Base-by-base conservation (phyloP, 2,329 filamentous ascomycete genomes). In the Alternaria sp. region DNA sequence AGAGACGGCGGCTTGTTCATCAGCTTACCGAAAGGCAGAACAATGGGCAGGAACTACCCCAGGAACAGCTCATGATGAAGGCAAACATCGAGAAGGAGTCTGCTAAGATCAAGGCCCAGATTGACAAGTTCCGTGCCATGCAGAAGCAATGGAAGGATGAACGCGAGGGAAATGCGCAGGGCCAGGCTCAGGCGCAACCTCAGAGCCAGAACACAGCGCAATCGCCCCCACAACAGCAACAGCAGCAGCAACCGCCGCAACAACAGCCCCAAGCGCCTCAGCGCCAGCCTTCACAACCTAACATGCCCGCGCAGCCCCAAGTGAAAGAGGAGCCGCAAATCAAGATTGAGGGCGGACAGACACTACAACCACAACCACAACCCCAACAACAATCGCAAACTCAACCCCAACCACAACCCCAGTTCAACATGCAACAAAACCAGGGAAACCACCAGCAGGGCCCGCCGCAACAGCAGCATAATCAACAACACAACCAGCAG, bases 271-370 rank as follows among this genome's bases (percentile, higher is more conserved):
- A 69, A 51, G 62, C 60, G 54, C 78, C 77, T 60, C 77, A 79
- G 44, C 69, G 70, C 21, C 76, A 79, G 47, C 73, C 73, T 32
- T 74, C 71, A 15, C 75, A 77, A 32, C 68, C 69, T 15, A 71
- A 67, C 23, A 70, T 75, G 21, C 65, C 65, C 12, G 54, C 58
- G 6, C 75, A 76, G 50, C 57, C 67, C 25, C 70, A 68, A 28
- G 68, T 78, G 10, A 78, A 78, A 21, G 78, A 79, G 50, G 73
- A 73, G 36, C 75, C 76, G 6, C 75, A 77, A 21, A 76, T 80
- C 59, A 80, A 80, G 64, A 57, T 77, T n/a, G 78, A 80, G 59
- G 73, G 72, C n/a, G 73, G 69, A 23, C 68, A 70, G 36, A 54
- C 64, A 45, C 64, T 66, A n/a, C 73, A 70, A 49, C 66, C 62